Conservation (phyloP, 2,329 filamentous ascomycete genomes). For the Aureobasidium sp. region DNA sequence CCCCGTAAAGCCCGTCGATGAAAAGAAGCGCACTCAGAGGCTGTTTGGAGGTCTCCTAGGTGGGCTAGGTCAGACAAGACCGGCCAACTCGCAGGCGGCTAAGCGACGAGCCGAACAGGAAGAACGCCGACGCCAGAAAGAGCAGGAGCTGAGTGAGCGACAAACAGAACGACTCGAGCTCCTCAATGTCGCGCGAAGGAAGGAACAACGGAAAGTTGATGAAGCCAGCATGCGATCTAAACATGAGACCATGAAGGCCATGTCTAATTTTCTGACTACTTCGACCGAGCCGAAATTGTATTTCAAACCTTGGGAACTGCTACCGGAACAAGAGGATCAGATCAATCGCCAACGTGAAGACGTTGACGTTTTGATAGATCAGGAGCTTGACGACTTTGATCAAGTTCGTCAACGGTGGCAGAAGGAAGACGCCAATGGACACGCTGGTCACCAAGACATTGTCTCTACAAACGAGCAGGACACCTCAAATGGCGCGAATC, state of each 20-base stretch:
- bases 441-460: slow-evolving; percentile 16
- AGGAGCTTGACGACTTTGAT: slow-evolving; percentile 59
- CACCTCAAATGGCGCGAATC: not conserved
- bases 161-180: slow-evolving; percentile 6
- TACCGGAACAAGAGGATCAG: slow-evolving; percentile 57
- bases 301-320: slow-evolving; percentile 77
- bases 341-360: slow-evolving; percentile 66
- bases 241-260: slow-evolving; percentile 64
- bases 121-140: slow-evolving; percentile 4
- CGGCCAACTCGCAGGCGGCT: not conserved
- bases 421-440: slow-evolving; percentile 24
- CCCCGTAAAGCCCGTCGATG: slow-evolving; percentile 43
- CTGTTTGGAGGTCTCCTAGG: slow-evolving; percentile 72
- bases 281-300: slow-evolving; percentile 68
- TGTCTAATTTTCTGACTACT: slow-evolving; percentile 68
- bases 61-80: not conserved
- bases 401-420: slow-evolving; percentile 35
- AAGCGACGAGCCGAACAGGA: slow-evolving; percentile 13
- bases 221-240: slow-evolving; percentile 60
- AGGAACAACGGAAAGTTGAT: slow-evolving; percentile 68
- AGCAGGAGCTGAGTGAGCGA: slow-evolving; percentile 12
- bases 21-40: slow-evolving; percentile 76
- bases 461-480: not conserved
- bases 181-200: slow-evolving; percentile 42
- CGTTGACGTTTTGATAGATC: slow-evolving; percentile 55